These are phyloP conservation scores for Triticum urartu DNA, from an alignment of 176 grass and related monocot genomes.

Conservation along the genomic window DNA sequence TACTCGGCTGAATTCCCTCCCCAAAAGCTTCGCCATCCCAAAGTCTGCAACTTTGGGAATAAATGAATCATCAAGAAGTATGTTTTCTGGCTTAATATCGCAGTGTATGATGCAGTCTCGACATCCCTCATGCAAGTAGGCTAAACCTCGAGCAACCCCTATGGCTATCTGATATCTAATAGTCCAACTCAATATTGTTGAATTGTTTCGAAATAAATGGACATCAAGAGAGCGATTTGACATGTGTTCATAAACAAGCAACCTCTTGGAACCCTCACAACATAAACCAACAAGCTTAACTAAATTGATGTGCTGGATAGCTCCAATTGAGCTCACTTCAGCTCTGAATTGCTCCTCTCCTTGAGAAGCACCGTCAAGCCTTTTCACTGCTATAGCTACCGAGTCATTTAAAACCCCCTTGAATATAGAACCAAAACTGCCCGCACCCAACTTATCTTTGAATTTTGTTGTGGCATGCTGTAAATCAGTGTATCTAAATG, in stretches of 20 bases:
- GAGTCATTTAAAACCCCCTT: constrained; percentile 35
- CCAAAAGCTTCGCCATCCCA: constrained; percentile 36
- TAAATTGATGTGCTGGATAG: constrained; percentile 53
- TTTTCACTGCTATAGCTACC: constrained; percentile 36
- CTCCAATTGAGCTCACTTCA: neutral
- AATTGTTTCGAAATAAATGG: constrained; percentile 27
- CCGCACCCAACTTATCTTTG: constrained; percentile 45
- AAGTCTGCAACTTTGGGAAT: constrained; percentile 36
- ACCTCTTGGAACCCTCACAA: constrained; percentile 21
- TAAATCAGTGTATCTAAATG: constrained; percentile 46
- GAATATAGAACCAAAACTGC: constrained; percentile 52
- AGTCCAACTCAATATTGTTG: constrained; percentile 29
- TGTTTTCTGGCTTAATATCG: constrained; percentile 33
- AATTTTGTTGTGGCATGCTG: constrained; percentile 47
- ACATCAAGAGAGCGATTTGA: constrained; percentile 45
- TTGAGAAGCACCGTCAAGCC: constrained; percentile 37
- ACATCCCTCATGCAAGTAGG: constrained; percentile 62
- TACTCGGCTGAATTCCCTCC: too few relatives aligned
- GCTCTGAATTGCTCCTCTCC: constrained; percentile 43
- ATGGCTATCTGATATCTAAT: constrained; percentile 44
- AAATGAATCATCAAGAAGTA: constrained; percentile 23
- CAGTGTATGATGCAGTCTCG: constrained; percentile 40
- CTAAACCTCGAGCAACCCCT: constrained; percentile 54
- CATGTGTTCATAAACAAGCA: constrained; percentile 78
- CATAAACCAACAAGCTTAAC: constrained; percentile 60